Base-by-base conservation (phyloP, 495 filamentous ascomycete species). In the Beverwykella pulmonaria region DNA sequence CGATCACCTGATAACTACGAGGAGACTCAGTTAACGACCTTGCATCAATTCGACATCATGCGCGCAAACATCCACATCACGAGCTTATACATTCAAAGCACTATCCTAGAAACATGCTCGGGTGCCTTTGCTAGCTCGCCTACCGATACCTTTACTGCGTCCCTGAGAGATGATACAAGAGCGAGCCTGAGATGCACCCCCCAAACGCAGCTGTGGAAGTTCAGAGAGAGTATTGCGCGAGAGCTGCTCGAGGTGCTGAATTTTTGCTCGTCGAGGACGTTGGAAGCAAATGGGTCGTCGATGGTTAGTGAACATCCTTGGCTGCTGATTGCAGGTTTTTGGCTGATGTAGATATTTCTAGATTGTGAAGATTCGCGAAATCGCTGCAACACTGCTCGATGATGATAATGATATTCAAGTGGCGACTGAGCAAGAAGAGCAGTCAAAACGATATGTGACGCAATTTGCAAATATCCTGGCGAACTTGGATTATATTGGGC, bases 1-100 rank as follows among this genome's bases (percentile, higher is more conserved):
- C 53, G 53, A 30, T 30, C 53, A 8, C 53, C 53, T 30, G 27
- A 34, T 6, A 29, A 9, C n/a, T 20, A 55, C 10, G 26, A 12
- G 10, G 53, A 20, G 2, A 36, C 26, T 6, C 19, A 20, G 19
- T 55, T 25, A 5, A 4, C 53, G 12, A 20, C 3, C 8, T 10
- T 36, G 26, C 19, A 55, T 32, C 53, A 55, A 25, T 55, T 55
- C 19, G 53, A 55, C 23, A 32, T 55, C 5, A 55, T 55, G 53
- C 53, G 53, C 19, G 53, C 53, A 8, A 55, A 55, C n/a, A 55
- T 55, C n/a, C 53, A 55, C 26, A 55, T 55, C n/a, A 55, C 53
- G 26, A 55, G 53, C 27, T 25, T 55, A 23, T 55, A 55, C 30
- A 55, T 55, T 22, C 53, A 55, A 55, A 55, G 53, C 19, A 55